Evolutionary conservation across 306 rosid species (phyloP).

Genomic region (Dryas alaskensis): DNA sequence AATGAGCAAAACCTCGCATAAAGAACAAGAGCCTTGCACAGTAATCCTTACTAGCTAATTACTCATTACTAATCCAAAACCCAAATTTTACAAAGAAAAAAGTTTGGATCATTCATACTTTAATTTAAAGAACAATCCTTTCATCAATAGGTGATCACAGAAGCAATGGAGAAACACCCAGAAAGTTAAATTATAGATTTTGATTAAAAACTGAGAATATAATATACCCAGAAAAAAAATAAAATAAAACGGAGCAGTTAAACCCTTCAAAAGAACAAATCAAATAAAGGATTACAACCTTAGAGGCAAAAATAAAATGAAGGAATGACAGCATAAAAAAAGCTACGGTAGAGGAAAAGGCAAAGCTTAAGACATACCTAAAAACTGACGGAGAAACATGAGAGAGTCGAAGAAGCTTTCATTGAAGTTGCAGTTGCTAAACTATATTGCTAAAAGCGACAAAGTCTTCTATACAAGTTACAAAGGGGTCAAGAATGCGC

Average conservation of each 20-base stretch:
- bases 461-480: too few relatives aligned
- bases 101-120: not conserved
- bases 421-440: too few relatives aligned
- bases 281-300: not conserved
- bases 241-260: not conserved
- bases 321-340: not conserved
- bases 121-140: not conserved
- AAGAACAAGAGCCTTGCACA: not conserved
- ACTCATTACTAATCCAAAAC: not conserved
- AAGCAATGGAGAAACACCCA: not conserved
- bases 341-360: not conserved
- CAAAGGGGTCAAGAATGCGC: too few relatives aligned
- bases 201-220: not conserved
- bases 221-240: not conserved
- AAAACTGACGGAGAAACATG: not conserved
- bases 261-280: not conserved
- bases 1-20: not conserved
- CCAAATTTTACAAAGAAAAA: constrained; percentile 7
- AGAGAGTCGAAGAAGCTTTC: not conserved
- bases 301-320: not conserved
- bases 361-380: constrained; percentile 4
- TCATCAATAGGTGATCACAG: not conserved
- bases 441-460: too few relatives aligned
- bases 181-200: constrained; percentile 1
- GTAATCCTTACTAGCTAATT: not conserved